A percentile compares a stretch with the other conserved stretches of the same genome.
Evolutionary conservation across 1,284 basidiomycete species (phyloP).

Genomic region (Stereum hirsutum): DNA sequence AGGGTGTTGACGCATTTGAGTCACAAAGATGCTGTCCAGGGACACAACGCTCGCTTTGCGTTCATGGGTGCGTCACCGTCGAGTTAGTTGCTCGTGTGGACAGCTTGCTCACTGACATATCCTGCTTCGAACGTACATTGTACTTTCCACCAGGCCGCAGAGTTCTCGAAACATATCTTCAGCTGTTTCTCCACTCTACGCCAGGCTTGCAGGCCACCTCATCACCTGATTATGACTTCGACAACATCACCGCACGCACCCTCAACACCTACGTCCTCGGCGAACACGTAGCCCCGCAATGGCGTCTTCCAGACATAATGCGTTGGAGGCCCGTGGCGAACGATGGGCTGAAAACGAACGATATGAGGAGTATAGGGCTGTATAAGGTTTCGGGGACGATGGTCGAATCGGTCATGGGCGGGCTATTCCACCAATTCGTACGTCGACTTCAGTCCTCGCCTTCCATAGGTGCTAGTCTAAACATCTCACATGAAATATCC

Average conservation of each 20-base stretch:
- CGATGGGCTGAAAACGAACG: constrained; percentile 18
- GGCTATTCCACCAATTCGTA: constrained; percentile 72
- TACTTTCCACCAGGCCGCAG: constrained; percentile 47
- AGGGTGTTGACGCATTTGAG: constrained; percentile 70
- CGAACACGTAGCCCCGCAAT: constrained; percentile 59
- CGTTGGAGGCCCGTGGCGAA: constrained; percentile 37
- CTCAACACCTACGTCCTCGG: constrained; percentile 64
- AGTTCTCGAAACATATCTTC: constrained; percentile 62
- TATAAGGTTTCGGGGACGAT: constrained; percentile 72
- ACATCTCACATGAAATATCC: neutral
- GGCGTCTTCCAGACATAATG: constrained; percentile 59
- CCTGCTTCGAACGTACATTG: neutral
- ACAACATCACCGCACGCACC: constrained; percentile 40
- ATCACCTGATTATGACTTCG: constrained; percentile 38
- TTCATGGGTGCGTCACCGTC: constrained; percentile 53
- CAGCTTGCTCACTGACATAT: neutral
- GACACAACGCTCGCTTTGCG: constrained; percentile 60
- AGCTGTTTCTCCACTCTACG: constrained; percentile 60
- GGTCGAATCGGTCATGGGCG: constrained; percentile 69
- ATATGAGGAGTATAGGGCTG: constrained; percentile 46
- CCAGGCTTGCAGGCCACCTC: constrained; percentile 22
- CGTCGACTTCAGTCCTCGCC: constrained; percentile 20
- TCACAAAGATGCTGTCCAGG: constrained; percentile 50
- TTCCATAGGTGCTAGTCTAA: neutral
- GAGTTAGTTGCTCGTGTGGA: neutral